phyloP scores from a whole-genome alignment of 2,329 filamentous ascomycete species.

The Chalaropsis thielavioides region DNA sequence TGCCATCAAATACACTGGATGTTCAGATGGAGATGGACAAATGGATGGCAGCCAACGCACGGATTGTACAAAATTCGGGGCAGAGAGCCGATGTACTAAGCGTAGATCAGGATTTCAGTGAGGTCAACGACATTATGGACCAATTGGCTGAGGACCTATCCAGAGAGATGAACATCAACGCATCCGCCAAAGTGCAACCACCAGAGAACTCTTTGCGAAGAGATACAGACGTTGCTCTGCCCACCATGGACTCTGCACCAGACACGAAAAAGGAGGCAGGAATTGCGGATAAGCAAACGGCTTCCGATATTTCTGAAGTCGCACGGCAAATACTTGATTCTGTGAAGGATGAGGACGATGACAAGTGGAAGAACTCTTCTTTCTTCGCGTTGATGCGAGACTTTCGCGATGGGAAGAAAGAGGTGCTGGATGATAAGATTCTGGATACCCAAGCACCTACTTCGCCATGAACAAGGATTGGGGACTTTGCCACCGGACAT shows the following conservation, averaged over 20 bases:
- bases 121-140: conserved; percentile 32
- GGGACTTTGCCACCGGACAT: not conserved
- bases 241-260: conserved; percentile 17
- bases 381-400: conserved; percentile 33
- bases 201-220: conserved; percentile 12
- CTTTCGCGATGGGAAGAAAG: conserved; percentile 32
- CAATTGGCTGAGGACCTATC: conserved; percentile 29
- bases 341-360: conserved; percentile 31
- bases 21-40: conserved; percentile 29
- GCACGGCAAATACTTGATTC: conserved; percentile 31
- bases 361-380: conserved; percentile 34
- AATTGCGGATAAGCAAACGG: conserved; percentile 22
- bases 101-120: conserved; percentile 23
- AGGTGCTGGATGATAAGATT: conserved; percentile 31
- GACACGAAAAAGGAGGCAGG: conserved; percentile 18
- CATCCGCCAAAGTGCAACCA: not conserved
- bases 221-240: conserved; percentile 14
- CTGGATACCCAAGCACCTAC: conserved; percentile 21
- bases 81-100: not conserved
- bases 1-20: conserved; percentile 22
- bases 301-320: conserved; percentile 28
- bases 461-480: not conserved
- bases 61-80: not conserved
- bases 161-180: conserved; percentile 8
- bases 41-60: conserved; percentile 28